Evolutionary conservation across 2,329 filamentous ascomycete genomes (phyloP).

Genomic region (Scedosporium aurantiacum): DNA sequence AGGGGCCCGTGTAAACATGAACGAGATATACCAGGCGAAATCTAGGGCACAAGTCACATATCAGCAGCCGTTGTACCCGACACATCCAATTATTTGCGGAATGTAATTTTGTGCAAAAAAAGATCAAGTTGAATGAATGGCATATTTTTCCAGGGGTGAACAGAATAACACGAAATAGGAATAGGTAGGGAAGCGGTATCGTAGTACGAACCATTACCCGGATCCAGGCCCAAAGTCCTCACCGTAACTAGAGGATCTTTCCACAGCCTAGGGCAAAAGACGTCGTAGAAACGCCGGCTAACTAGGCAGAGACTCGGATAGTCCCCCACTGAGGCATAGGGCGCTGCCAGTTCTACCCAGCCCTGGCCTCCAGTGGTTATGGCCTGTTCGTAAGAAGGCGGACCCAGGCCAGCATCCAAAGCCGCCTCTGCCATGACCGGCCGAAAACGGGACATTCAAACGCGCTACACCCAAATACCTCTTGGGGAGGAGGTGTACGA

Average conservation of each 20-base stretch:
- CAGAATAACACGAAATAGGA: background rate
- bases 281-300: conserved; percentile 30
- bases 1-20: conserved; percentile 26
- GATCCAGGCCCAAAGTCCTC: conserved; percentile 28
- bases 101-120: background rate
- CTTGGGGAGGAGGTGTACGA: no score
- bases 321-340: conserved; percentile 29
- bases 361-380: conserved; percentile 26
- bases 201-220: conserved; percentile 31
- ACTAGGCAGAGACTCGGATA: conserved; percentile 38
- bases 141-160: background rate
- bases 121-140: background rate
- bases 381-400: conserved; percentile 46
- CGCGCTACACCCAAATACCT: no score
- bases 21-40: conserved; percentile 35
- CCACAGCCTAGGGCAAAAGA: conserved; percentile 44
- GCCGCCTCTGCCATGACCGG: background rate
- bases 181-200: background rate
- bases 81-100: conserved; percentile 3
- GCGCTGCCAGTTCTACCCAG: conserved; percentile 38
- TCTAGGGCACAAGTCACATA: conserved; percentile 23
- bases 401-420: conserved; percentile 8
- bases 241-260: conserved; percentile 32
- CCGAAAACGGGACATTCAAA: background rate
- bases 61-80: background rate